phyloP scores from a whole-genome alignment of 2,329 filamentous ascomycete genomes.

The Acrocalymma vagum region DNA sequence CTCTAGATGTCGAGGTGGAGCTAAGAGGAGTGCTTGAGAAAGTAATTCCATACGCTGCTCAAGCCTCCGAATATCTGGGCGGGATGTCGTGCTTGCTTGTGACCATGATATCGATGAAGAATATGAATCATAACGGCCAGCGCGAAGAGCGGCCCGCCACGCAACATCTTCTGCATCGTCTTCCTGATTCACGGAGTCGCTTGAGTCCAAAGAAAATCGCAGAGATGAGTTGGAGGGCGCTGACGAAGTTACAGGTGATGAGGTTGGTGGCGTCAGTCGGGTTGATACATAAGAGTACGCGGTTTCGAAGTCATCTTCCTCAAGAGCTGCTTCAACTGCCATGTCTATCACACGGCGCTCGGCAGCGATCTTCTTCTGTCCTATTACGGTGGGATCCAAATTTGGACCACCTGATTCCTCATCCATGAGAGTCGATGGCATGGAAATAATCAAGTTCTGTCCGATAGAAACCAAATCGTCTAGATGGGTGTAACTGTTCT shows the following conservation, averaged over 20 bases:
- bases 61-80: constrained; percentile 69
- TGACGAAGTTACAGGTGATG: constrained; percentile 35
- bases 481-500: constrained; percentile 75
- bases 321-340: constrained; percentile 79
- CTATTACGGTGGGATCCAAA: constrained; percentile 27
- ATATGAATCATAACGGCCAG: constrained; percentile 72
- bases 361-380: constrained; percentile 52
- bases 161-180: constrained; percentile 69
- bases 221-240: constrained; percentile 31
- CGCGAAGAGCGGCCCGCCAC: constrained; percentile 80
- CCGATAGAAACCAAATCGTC: constrained; percentile 77
- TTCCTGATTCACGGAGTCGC: constrained; percentile 23
- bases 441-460: constrained; percentile 65
- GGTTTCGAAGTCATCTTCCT: constrained; percentile 84
- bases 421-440: constrained; percentile 43
- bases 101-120: constrained; percentile 48
- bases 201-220: constrained; percentile 34
- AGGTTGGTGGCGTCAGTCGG: constrained; percentile 61
- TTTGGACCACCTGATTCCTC: constrained; percentile 59
- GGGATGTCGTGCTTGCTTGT: constrained; percentile 56
- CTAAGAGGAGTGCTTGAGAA: constrained; percentile 76
- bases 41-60: constrained; percentile 85
- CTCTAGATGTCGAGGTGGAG: constrained; percentile 73
- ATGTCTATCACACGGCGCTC: constrained; percentile 78
- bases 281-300: constrained; percentile 85